Evolutionary conservation across 2,329 filamentous ascomycete species (phyloP).

Genomic region (Colletotrichum paranaense): DNA sequence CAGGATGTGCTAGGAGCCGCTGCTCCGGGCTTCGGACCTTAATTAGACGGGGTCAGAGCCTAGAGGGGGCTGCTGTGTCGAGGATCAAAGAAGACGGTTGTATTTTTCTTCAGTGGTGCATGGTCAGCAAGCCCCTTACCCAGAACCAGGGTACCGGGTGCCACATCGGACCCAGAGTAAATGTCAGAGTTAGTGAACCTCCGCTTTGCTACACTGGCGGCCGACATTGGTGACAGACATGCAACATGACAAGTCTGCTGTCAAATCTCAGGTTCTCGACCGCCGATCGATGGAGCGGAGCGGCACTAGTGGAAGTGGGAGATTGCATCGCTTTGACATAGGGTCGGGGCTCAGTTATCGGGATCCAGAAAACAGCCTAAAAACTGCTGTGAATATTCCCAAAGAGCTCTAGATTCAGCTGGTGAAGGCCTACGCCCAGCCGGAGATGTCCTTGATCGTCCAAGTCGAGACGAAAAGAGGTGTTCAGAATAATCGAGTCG

Average conservation of each 20-base stretch:
- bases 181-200: not conserved
- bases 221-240: not conserved
- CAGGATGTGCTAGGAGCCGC: not conserved
- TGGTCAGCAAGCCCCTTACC: conserved; percentile 9
- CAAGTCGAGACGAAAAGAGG: not conserved
- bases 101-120: not conserved
- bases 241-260: not conserved
- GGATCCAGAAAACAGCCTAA: not conserved
- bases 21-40: conserved; percentile 6
- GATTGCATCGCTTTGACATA: conserved; percentile 7
- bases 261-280: not conserved
- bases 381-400: not conserved
- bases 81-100: not conserved
- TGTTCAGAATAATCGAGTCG: not conserved
- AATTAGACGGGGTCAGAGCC: conserved; percentile 8
- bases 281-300: conserved; percentile 19
- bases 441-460: not conserved
- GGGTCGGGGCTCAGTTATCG: not conserved
- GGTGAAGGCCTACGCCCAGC: not conserved
- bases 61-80: not conserved
- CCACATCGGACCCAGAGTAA: not conserved
- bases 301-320: not conserved
- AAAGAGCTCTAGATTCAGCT: not conserved
- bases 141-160: conserved; percentile 21
- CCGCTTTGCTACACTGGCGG: not conserved